phyloP scores from a whole-genome alignment of 2,329 filamentous ascomycete genomes.

The Sclerotinia subarctica region DNA sequence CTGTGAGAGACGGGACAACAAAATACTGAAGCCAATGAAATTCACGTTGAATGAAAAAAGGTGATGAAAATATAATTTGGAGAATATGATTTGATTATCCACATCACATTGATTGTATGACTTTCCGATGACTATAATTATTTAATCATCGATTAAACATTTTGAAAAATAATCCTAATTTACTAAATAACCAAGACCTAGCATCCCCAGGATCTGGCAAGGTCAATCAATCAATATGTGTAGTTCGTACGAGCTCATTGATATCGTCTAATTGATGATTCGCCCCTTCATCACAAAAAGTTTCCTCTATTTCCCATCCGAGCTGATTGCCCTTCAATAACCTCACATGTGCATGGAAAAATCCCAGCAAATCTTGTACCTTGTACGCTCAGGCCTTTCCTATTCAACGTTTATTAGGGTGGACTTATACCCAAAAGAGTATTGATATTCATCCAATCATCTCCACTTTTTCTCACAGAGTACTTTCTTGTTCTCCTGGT shows the following conservation, averaged over 20 bases:
- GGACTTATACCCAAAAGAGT: not conserved
- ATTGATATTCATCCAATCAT: not conserved
- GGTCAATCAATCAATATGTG: not conserved
- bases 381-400: not conserved
- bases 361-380: not conserved
- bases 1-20: not conserved
- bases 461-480: not conserved
- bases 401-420: not conserved
- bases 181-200: not conserved
- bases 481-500: not conserved
- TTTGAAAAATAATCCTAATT: not conserved
- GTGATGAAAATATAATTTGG: not conserved
- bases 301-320: not conserved
- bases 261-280: not conserved
- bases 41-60: not conserved
- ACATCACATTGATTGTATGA: not conserved
- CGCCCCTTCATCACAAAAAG: conserved; percentile 3
- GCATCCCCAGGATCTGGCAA: not conserved
- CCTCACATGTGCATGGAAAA: not conserved
- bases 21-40: not conserved
- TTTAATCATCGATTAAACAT: too few species aligned
- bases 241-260: not conserved
- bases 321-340: not conserved
- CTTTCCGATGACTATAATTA: too few species aligned
- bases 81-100: too few species aligned